Evolutionary conservation across 2,329 filamentous ascomycete species (phyloP), one percentile per base, ranked within the genome.

Genomic region (Paracoccidioides brasiliensis): DNA sequence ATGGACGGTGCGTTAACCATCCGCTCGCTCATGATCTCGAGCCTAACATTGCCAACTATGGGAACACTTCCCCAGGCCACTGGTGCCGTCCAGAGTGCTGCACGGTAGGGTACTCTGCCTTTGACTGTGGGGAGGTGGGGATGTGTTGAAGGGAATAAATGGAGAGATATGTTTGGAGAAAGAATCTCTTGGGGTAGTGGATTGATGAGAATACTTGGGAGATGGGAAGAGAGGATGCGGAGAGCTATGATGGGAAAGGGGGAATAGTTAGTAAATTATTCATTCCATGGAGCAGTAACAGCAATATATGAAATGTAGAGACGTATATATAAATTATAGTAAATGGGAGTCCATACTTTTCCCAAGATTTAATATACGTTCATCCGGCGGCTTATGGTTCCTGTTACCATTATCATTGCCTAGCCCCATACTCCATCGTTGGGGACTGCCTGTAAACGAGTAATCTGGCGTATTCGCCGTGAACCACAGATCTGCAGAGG

Each of bases 1-100:
- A 71, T 65, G 14, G 67, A 66, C 10, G 71, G 69, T 55, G 76
- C 80, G 40, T 81, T 81, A n/a, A 78, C 81, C 80, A 98, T 93
- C 63, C 91, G 86, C 75, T 95, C 90, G 10, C 88, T 91, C 15
- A 95, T 72, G 53, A 98, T 93, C 63, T 88, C 83, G 9, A 98
- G 80, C 62, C 83, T 84, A 46, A 96, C 88, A 65, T 95, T 95
- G 61, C 91, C 90, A 37, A 96, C 80, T 22, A 97, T 81, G 2
- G 93, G 93, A 0, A 98, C 80, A 33, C 88, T 83, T 65, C 94
- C 94, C 93, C 93, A 98, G 35, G 90, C 91, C 53, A 98, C 85
- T 0, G 93, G 93, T 0, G 90, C 90, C 0, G 93, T 96, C 90
- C 90, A 97, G 41, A 98, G 77, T 2, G 93, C 93, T 15, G 93